These are phyloP conservation scores for Aspergillus taichungensis DNA, from an alignment of 495 filamentous ascomycete genomes.

Conservation along the genomic window DNA sequence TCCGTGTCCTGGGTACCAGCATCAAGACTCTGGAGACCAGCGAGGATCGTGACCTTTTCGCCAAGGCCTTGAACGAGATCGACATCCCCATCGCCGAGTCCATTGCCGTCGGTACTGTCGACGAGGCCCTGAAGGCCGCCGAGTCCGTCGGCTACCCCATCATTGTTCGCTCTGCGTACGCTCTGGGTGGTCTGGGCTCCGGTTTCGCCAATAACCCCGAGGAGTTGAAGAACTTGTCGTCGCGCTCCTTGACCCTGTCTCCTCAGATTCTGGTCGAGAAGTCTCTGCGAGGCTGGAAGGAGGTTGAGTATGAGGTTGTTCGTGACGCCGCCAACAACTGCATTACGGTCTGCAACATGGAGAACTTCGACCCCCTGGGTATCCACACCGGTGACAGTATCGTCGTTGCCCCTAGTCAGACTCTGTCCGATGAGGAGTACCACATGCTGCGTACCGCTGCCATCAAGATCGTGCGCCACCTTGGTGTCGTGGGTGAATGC, in stretches of 20 bases:
- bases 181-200: conserved; percentile 89
- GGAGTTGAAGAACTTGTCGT: conserved; percentile 85
- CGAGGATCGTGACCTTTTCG: conserved; percentile 92
- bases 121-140: conserved; percentile 83
- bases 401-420: conserved; percentile 92
- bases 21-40: conserved; percentile 89
- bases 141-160: conserved; percentile 88
- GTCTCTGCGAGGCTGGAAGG: conserved; percentile 99
- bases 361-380: conserved; percentile 96
- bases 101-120: conserved; percentile 80
- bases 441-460: conserved; percentile 97
- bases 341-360: conserved; percentile 99
- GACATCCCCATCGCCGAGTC: conserved; percentile 95
- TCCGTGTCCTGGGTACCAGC: conserved; percentile 90
- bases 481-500: conserved; percentile 94
- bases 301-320: conserved; percentile 96
- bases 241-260: conserved; percentile 86
- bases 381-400: conserved; percentile 97
- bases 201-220: conserved; percentile 94
- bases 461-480: conserved; percentile 91
- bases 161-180: conserved; percentile 94
- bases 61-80: conserved; percentile 86
- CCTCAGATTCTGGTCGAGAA: conserved; percentile 98
- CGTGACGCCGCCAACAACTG: conserved; percentile 92
- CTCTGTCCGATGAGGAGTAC: conserved; percentile 93